Evolutionary conservation across 768 basidiomycete species (phyloP), one percentile per base, ranked within the genome.

Genomic region (Trametes cingulata): DNA sequence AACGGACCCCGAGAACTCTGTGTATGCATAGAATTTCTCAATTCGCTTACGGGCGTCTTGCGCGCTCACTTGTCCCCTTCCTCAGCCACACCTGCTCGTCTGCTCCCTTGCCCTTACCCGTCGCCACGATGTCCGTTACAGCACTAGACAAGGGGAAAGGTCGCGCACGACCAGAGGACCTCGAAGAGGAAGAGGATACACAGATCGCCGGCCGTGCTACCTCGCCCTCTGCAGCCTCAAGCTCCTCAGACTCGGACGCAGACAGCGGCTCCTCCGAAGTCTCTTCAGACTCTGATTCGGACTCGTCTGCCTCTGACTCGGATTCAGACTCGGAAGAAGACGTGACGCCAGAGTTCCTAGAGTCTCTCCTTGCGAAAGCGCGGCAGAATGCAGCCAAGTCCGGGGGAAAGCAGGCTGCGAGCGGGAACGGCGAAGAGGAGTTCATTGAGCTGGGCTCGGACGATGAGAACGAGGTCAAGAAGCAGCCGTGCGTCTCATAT

Each of bases 291-390:
- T 52, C 53, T 56, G 62, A 58, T 17, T 47, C 55, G 24, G 45
- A 53, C 19, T 19, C 47, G n/a, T 49, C 49, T 17, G 39, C n/a
- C 29, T 45, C 67, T 7, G 67, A 67, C 25, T 67, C 69, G 39
- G 63, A 62, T 53, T 77, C 60, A 17, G 73, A 82, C 20, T 72
- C 69, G 19, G 82, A 82, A 58, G 74, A 76, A 5, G 78, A 83
- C 43, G 74, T 86, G 27, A 85, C 84, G 0, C 75, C 78, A 39
- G 84, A 85, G 65, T 85, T 85, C 60, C 77, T 91, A 6, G 77
- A 85, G 33, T 85, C 81, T 7, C 73, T 91, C 0, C 73, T 93
- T 13, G 80, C 85, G 61, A 83, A 81, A 56, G 90, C 89, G 17
- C 78, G 80, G 65, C 71, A 77, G 67, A 84, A 81, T 69, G 81